Evolutionary conservation across 495 filamentous ascomycete species (phyloP).

Genomic region (Baudoinia panamericana): DNA sequence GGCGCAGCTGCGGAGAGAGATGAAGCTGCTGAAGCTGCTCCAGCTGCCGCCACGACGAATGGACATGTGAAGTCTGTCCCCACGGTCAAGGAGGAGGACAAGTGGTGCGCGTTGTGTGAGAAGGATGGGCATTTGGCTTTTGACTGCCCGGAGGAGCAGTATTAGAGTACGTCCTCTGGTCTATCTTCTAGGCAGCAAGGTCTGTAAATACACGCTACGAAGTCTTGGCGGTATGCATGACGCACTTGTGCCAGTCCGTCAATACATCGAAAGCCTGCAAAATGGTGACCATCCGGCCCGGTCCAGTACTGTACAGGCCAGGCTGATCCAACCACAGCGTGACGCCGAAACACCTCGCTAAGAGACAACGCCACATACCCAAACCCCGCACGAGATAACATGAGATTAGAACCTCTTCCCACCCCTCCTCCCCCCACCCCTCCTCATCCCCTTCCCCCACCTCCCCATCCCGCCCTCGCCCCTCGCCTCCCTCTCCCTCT

Average conservation of each 20-base stretch:
- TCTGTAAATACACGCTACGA: no score
- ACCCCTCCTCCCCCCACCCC: conserved; percentile 11
- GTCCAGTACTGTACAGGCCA: no score
- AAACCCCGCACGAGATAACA: not conserved
- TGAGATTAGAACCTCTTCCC: conserved; percentile 13
- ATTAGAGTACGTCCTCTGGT: no score
- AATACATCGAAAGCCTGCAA: no score
- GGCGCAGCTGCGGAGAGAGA: not conserved
- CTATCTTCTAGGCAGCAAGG: no score
- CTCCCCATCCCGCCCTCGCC: conserved; percentile 15
- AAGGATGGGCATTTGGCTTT: conserved; percentile 60
- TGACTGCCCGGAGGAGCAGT: conserved; percentile 23
- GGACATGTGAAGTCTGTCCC: not conserved
- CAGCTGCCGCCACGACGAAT: conserved; percentile 31
- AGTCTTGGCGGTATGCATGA: no score
- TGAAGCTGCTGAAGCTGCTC: conserved; percentile 19
- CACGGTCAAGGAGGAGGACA: conserved; percentile 53
- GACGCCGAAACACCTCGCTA: conserved; percentile 6
- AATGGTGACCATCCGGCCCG: no score
- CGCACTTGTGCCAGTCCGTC: no score
- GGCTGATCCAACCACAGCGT: no score
- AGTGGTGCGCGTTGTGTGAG: conserved; percentile 97
- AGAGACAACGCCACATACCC: not conserved
- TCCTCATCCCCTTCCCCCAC: conserved; percentile 16
- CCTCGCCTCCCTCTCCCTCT: conserved; percentile 16